phyloP scores from a whole-genome alignment of 2,329 filamentous ascomycete genomes.

The Lecanicillium sp. region DNA sequence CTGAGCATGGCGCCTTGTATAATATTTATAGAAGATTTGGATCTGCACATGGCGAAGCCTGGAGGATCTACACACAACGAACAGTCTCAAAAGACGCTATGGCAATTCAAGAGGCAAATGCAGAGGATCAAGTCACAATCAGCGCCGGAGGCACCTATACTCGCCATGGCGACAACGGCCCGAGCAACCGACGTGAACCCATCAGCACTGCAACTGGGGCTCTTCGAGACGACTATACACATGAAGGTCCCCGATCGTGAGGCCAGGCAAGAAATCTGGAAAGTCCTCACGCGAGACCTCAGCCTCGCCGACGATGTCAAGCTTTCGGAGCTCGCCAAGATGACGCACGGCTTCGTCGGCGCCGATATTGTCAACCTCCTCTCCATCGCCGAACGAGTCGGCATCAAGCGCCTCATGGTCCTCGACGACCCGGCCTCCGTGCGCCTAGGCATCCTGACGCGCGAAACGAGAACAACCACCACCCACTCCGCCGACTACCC shows the following conservation, averaged over 20 bases:
- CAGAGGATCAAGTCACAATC: constrained; percentile 67
- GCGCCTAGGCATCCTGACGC: neutral
- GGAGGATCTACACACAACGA: constrained; percentile 76
- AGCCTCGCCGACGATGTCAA: constrained; percentile 63
- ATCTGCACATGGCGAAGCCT: constrained; percentile 69
- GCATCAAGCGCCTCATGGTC: constrained; percentile 24
- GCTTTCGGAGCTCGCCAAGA: constrained; percentile 65
- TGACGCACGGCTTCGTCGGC: constrained; percentile 88
- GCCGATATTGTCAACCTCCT: constrained; percentile 71
- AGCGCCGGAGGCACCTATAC: constrained; percentile 65
- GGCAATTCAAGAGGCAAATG: constrained; percentile 80
- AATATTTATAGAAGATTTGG: constrained; percentile 87
- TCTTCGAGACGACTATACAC: constrained; percentile 79
- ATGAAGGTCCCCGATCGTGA: constrained; percentile 78
- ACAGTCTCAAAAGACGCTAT: constrained; percentile 82
- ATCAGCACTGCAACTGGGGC: constrained; percentile 62
- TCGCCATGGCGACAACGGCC: constrained; percentile 89
- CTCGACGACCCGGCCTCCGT: constrained; percentile 18
- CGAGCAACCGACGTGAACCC: constrained; percentile 80
- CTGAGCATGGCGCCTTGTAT: constrained; percentile 79
- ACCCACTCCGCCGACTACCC: no score
- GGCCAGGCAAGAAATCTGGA: constrained; percentile 71
- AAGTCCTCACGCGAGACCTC: constrained; percentile 60
- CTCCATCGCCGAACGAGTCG: constrained; percentile 32
- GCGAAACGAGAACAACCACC: no score